phyloP scores from a whole-genome alignment of 495 filamentous ascomycete species.

The Cercophora sp. region DNA sequence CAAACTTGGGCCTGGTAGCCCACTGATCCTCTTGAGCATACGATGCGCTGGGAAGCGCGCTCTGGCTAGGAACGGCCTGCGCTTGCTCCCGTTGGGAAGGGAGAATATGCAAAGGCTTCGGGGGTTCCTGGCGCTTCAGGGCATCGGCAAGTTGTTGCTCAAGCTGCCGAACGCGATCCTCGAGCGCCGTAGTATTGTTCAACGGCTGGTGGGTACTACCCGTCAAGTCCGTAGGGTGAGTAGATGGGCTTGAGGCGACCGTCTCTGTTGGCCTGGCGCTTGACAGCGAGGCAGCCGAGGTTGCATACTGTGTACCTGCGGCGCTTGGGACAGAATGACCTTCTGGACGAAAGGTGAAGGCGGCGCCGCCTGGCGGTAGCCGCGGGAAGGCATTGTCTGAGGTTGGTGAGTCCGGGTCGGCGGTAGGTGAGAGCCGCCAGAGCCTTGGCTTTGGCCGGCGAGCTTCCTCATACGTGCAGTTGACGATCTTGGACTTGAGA shows the following conservation, averaged over 20 bases:
- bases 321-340: not conserved
- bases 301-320: constrained; percentile 12
- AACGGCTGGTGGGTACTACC: not conserved
- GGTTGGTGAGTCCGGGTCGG: constrained; percentile 14
- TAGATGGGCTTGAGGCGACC: constrained; percentile 11
- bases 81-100: constrained; percentile 10
- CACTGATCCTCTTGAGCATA: constrained; percentile 54
- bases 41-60: constrained; percentile 38
- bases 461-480: constrained; percentile 42
- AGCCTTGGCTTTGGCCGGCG: constrained; percentile 30
- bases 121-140: constrained; percentile 15
- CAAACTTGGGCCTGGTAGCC: constrained; percentile 47
- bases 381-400: constrained; percentile 14
- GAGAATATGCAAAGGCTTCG: not conserved
- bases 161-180: constrained; percentile 25
- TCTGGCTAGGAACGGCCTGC: not conserved
- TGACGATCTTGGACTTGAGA: constrained; percentile 40
- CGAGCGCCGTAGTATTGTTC: constrained; percentile 17
- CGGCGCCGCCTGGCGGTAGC: not conserved
- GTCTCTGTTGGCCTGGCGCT: constrained; percentile 13
- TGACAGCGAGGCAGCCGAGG: constrained; percentile 11
- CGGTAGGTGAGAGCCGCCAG: constrained; percentile 27
- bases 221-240: not conserved
- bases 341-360: constrained; percentile 8
- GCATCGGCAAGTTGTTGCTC: constrained; percentile 31